Conservation (phyloP, 805 yeast species). For the Candida andamanensis region DNA sequence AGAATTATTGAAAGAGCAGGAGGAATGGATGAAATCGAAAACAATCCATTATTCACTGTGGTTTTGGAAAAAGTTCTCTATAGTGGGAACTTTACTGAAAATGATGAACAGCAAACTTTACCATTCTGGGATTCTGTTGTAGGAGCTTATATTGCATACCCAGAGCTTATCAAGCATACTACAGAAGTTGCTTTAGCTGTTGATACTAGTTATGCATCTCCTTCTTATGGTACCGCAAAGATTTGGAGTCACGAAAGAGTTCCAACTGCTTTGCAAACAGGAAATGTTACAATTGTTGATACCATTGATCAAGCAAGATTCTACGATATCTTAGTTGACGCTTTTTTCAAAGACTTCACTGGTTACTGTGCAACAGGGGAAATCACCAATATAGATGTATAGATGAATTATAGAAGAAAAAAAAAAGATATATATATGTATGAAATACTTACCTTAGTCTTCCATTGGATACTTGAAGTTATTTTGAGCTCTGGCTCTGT, state of each 20-base stretch:
- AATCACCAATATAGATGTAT: conserved; percentile 7
- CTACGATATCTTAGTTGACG: conserved; percentile 25
- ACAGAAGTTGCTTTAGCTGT: conserved; percentile 29
- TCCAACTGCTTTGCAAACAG: conserved; percentile 28
- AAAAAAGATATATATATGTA: no score
- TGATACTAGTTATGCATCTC: conserved; percentile 37
- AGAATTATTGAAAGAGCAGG: conserved; percentile 31
- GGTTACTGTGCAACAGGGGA: conserved; percentile 24
- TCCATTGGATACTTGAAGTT: conserved; percentile 44
- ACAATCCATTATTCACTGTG: conserved; percentile 22
- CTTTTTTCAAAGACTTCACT: conserved; percentile 33
- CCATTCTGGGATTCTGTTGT: conserved; percentile 44
- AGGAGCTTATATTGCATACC: conserved; percentile 30
- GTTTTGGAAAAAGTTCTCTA: conserved; percentile 25
- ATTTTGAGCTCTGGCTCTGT: conserved; percentile 38
- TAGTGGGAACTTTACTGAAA: conserved; percentile 29
- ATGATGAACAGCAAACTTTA: conserved; percentile 23
- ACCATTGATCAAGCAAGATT: conserved; percentile 24
- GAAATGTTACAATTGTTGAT: conserved; percentile 33
- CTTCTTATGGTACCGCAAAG: conserved; percentile 38
- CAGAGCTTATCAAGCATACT: conserved; percentile 27
- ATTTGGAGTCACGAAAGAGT: conserved; percentile 33
- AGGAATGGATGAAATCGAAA: conserved; percentile 21
- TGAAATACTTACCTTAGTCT: no score
- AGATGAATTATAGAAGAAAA: no score